These are phyloP conservation scores for Ceratocystis cubensis DNA, from an alignment of 2,329 filamentous ascomycete genomes.

Conservation along the genomic window DNA sequence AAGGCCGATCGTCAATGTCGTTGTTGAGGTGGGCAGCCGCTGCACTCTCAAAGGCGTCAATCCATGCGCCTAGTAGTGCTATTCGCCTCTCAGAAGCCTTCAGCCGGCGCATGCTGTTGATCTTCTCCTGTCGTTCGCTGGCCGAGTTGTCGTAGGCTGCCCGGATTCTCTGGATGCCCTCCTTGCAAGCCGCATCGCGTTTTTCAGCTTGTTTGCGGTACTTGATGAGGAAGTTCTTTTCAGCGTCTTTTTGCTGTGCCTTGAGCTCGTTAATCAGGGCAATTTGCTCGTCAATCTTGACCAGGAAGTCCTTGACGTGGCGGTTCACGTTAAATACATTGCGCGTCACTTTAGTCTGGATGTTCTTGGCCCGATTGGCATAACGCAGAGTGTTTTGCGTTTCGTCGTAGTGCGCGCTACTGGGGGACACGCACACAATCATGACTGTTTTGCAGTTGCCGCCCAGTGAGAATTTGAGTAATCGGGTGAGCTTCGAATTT, in stretches of 20 bases:
- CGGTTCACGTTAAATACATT: constrained; percentile 99
- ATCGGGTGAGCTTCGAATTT: constrained; percentile 89
- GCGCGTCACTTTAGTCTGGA: constrained; percentile 97
- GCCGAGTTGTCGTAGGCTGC: constrained; percentile 71
- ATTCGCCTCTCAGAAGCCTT: constrained; percentile 77
- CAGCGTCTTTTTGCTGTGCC: constrained; percentile 80
- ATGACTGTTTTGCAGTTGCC: constrained; percentile 99
- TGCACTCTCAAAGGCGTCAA: constrained; percentile 76
- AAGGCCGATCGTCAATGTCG: constrained; percentile 30
- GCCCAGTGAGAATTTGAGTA: constrained; percentile 92
- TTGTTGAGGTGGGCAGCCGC: constrained; percentile 46
- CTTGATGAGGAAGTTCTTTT: constrained; percentile 69
- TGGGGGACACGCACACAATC: constrained; percentile 97
- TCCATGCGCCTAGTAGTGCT: constrained; percentile 76
- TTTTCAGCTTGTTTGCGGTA: constrained; percentile 87
- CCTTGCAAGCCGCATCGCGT: constrained; percentile 59
- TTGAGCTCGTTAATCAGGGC: constrained; percentile 92
- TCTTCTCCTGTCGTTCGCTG: constrained; percentile 64
- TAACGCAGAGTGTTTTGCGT: constrained; percentile 97
- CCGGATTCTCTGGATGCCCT: constrained; percentile 69
- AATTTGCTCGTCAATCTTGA: constrained; percentile 98
- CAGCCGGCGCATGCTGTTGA: constrained; percentile 67
- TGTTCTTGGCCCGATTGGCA: constrained; percentile 96
- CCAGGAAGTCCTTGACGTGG: constrained; percentile 96
- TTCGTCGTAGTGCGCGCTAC: constrained; percentile 93